Base-by-base conservation (phyloP, 2,329 filamentous ascomycete species). In the Pseudocercospora pini-densiflorae region DNA sequence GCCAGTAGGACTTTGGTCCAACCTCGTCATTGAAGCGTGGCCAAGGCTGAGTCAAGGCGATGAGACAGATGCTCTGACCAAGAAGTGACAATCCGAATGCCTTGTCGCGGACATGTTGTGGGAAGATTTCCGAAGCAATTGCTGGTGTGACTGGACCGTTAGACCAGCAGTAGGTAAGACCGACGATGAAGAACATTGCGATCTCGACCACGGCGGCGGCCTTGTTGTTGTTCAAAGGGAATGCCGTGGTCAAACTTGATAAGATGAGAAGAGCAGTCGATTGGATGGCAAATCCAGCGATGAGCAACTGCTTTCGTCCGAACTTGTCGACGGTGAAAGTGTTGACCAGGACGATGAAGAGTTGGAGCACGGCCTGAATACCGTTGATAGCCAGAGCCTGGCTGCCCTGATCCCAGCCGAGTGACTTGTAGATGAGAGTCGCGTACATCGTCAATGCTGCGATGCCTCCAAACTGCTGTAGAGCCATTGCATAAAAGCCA, bases 161-260 rank as follows among this genome's bases (percentile, higher is more conserved):
- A 5, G 75, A 77, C 77, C 77, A 80, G 64, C 79, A 80, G 69
- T 81, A 81, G 0, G 79, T 81, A 33, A 81, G 67, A 0, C 80
- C 80, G 21, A 81, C 79, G 55, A 81, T 79, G 67, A 82, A 82
- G 1, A 82, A 67, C 78, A 81, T 81, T 5, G 78, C 79, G 10
- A 81, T 73, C 59, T 81, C 79, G 0, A 74, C 78, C 1, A 81
- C 73, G 5, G 77, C 79, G 1, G 80, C 80, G 12, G 78, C 70
- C 51, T 73, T 77, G 63, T 81, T 81, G 16, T 69, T 65, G 65
- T 80, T 79, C 45, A 75, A 65, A 1, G 80, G 79, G 61, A 77
- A 81, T 2, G 74, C 72, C 0, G 79, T 81, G 0, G 79, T 79
- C 14, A 81, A 70, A 31, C 74, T 77, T 5, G 78, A 77, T 12